phyloP scores from a whole-genome alignment of 2,329 filamentous ascomycete species.

The Magnaporthiopsis poae region DNA sequence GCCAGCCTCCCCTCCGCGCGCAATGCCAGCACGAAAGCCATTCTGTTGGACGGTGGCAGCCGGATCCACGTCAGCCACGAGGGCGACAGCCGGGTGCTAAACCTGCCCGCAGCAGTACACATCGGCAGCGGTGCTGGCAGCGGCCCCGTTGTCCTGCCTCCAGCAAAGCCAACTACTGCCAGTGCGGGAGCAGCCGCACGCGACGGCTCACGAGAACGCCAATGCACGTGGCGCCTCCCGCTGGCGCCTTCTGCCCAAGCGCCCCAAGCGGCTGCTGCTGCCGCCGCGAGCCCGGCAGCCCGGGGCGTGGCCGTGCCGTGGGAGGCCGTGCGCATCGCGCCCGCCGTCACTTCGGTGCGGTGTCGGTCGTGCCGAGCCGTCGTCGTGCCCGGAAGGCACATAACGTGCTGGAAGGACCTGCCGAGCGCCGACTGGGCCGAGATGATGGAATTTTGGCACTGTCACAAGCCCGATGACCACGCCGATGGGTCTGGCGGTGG shows the following conservation, averaged over 20 bases:
- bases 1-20: constrained; percentile 37
- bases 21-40: constrained; percentile 32
- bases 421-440: constrained; percentile 97
- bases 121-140: constrained; percentile 27
- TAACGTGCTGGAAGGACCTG: constrained; percentile 73
- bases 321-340: constrained; percentile 41
- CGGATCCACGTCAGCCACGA: constrained; percentile 40
- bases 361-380: constrained; percentile 30
- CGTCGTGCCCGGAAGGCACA: constrained; percentile 28
- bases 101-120: constrained; percentile 34
- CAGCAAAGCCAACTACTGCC: no score
- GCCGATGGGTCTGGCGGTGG: background rate
- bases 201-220: constrained; percentile 14
- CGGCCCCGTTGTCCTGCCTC: constrained; percentile 8
- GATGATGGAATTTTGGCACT: constrained; percentile 99
- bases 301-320: constrained; percentile 33
- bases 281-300: constrained; percentile 23
- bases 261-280: constrained; percentile 15
- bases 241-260: background rate
- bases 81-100: constrained; percentile 24
- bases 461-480: constrained; percentile 65
- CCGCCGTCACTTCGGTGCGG: constrained; percentile 27
- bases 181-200: constrained; percentile 10
- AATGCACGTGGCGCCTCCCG: constrained; percentile 44
- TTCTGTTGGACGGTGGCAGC: constrained; percentile 34